Percentiles rank a stretch among this genome's conserved stretches.
phyloP scores from a whole-genome alignment of 2,329 filamentous ascomycete genomes.

The Epicoccum sorghinum region DNA sequence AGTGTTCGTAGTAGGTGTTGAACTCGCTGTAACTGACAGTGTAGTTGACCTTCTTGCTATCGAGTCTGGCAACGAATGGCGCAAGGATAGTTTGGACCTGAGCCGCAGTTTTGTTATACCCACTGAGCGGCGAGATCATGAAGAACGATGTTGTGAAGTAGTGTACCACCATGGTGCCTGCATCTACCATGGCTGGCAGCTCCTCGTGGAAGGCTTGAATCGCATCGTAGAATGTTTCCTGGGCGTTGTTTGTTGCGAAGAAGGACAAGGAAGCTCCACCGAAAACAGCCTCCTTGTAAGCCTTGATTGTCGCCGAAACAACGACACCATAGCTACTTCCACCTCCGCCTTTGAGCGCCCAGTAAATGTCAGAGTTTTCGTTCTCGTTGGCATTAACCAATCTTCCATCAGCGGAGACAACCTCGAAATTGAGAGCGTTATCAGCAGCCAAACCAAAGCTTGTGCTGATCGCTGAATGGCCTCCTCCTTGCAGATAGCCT shows the following conservation, averaged over 20 bases:
- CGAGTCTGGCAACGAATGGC: conserved; percentile 23
- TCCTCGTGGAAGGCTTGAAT: conserved; percentile 29
- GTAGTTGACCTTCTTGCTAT: conserved; percentile 20
- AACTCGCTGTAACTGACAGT: conserved; percentile 20
- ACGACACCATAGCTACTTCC: conserved; percentile 36
- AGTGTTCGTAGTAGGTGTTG: conserved; percentile 29
- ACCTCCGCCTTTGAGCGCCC: conserved; percentile 37
- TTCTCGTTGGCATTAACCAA: conserved; percentile 26
- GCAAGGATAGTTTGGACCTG: conserved; percentile 24
- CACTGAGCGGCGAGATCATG: conserved; percentile 26
- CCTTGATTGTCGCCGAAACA: conserved; percentile 28
- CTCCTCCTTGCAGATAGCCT: conserved; percentile 41
- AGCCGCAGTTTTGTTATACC: conserved; percentile 24
- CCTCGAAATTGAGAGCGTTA: conserved; percentile 29
- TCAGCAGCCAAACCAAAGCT: conserved; percentile 46
- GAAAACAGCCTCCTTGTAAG: conserved; percentile 26
- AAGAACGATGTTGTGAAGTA: conserved; percentile 26
- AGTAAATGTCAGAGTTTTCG: conserved; percentile 33
- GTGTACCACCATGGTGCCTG: conserved; percentile 22
- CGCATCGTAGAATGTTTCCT: conserved; percentile 23
- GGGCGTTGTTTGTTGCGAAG: conserved; percentile 15
- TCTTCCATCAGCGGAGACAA: conserved; percentile 29
- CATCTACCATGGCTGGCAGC: conserved; percentile 27
- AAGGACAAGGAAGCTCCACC: conserved; percentile 23
- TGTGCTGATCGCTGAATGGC: conserved; percentile 58